Percentiles rank a stretch among this genome's conserved stretches.
These are phyloP conservation scores for Leptographium galeiforme DNA, from an alignment of 2,329 filamentous ascomycete genomes.

Conservation along the genomic window DNA sequence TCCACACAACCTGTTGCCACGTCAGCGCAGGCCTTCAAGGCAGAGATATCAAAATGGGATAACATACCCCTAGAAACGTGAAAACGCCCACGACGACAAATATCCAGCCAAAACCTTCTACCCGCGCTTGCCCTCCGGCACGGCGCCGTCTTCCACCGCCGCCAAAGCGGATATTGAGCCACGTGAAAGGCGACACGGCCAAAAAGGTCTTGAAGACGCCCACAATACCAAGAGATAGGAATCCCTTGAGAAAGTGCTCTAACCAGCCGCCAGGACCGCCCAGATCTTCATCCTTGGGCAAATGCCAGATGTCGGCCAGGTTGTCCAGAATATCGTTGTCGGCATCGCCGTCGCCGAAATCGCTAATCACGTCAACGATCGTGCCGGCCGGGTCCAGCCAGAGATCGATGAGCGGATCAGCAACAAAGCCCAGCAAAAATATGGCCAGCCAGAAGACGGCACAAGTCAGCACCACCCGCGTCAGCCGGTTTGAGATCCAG, in stretches of 20 bases:
- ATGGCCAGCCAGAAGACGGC: slow-evolving; percentile 57
- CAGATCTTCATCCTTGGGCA: slow-evolving; percentile 26
- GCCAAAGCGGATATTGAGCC: slow-evolving; percentile 59
- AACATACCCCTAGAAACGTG: slow-evolving; percentile 63
- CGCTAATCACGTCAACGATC: slow-evolving; percentile 37
- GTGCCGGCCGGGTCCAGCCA: slow-evolving; percentile 68
- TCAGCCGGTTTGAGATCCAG: slow-evolving; percentile 50
- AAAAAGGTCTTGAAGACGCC: slow-evolving; percentile 74
- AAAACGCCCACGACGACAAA: slow-evolving; percentile 68
- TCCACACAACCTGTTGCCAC: slow-evolving; percentile 56
- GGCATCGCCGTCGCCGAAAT: slow-evolving; percentile 23
- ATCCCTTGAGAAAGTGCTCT: slow-evolving; percentile 77
- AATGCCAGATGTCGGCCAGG: background rate
- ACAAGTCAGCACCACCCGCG: slow-evolving; percentile 59
- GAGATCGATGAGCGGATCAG: slow-evolving; percentile 81
- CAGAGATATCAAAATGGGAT: background rate
- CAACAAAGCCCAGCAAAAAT: slow-evolving; percentile 79
- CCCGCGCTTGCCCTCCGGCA: slow-evolving; percentile 58
- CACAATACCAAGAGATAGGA: slow-evolving; percentile 78
- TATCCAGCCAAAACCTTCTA: slow-evolving; percentile 66
- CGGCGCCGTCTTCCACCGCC: slow-evolving; percentile 36
- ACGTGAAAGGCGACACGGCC: slow-evolving; percentile 60
- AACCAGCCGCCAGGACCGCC: slow-evolving; percentile 43
- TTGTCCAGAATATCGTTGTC: slow-evolving; percentile 13
- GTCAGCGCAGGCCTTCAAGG: background rate